Percentiles rank a stretch among this genome's conserved stretches.
Conservation (phyloP, 805 yeast genomes). For the Cyberlindnera lachancei region DNA sequence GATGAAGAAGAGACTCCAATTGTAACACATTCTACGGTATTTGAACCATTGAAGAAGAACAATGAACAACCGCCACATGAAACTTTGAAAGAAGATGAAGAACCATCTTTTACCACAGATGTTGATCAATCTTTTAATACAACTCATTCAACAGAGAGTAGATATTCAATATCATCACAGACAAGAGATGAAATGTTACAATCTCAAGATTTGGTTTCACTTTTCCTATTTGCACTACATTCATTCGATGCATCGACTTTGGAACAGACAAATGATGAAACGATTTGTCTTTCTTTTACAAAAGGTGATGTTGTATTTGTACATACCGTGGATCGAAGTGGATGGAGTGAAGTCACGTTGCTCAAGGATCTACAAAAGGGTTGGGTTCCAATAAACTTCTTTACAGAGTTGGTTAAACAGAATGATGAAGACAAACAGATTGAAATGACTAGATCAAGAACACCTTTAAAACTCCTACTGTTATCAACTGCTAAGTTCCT, state of each 20-base stretch:
- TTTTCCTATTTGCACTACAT: constrained; percentile 52
- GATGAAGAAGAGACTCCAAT: constrained; percentile 9
- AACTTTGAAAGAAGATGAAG: too few relatives aligned
- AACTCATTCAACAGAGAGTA: too few relatives aligned
- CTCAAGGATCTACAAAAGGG: constrained; percentile 59
- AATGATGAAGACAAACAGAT: constrained; percentile 28
- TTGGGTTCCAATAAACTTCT: constrained; percentile 84
- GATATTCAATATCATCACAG: too few relatives aligned
- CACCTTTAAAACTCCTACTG: constrained; percentile 47
- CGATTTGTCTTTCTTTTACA: constrained; percentile 67
- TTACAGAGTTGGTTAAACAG: constrained; percentile 38
- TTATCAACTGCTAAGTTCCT: constrained; percentile 61
- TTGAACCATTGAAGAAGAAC: background rate
- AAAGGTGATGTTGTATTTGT: constrained; percentile 69
- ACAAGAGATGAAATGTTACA: background rate
- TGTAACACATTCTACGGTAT: background rate
- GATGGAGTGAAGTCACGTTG: constrained; percentile 83
- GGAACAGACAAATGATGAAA: constrained; percentile 57
- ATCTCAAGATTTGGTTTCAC: constrained; percentile 17
- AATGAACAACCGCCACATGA: too few relatives aligned
- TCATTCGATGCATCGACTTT: constrained; percentile 51
- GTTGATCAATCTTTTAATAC: too few relatives aligned
- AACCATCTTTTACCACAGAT: too few relatives aligned
- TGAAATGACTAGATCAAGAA: constrained; percentile 43
- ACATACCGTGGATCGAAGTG: constrained; percentile 71